Conservation (phyloP, 2,329 filamentous ascomycete genomes). For the Coleophoma crateriformis region DNA sequence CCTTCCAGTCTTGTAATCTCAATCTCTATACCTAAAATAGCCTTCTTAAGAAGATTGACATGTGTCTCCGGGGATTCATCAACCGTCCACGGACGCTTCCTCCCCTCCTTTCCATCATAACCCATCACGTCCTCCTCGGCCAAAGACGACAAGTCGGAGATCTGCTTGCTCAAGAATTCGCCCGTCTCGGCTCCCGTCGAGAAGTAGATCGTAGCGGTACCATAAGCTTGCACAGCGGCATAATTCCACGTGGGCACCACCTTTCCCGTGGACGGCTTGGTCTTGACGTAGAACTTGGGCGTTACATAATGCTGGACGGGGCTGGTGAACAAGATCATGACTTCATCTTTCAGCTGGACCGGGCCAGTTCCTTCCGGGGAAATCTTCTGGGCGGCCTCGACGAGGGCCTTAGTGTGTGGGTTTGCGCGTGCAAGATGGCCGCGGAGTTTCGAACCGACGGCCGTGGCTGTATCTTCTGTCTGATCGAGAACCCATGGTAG, state of each 20-base stretch:
- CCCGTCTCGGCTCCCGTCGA: conserved; percentile 36
- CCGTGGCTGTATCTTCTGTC: conserved; percentile 28
- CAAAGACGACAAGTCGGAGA: conserved; percentile 45
- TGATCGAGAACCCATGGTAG: conserved; percentile 54
- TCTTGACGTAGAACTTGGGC: conserved; percentile 61
- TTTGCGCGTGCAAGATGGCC: conserved; percentile 60
- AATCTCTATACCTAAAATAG: conserved; percentile 57
- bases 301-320: conserved; percentile 59
- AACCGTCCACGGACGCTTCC: conserved; percentile 46
- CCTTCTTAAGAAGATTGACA: conserved; percentile 50
- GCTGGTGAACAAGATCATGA: conserved; percentile 57
- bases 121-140: conserved; percentile 52
- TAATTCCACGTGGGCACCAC: conserved; percentile 71
- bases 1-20: conserved; percentile 47
- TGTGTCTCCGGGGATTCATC: conserved; percentile 50
- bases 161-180: conserved; percentile 43
- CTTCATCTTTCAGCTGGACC: conserved; percentile 42
- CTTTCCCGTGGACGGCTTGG: conserved; percentile 58
- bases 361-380: conserved; percentile 5
- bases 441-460: conserved; percentile 32
- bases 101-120: conserved; percentile 31
- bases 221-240: conserved; percentile 58
- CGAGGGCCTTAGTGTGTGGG: conserved; percentile 56
- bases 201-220: conserved; percentile 46
- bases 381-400: conserved; percentile 33